These are phyloP conservation scores for Coemansia sp. DNA, from an alignment of 192 early-diverging fungal genomes.

Conservation along the genomic window DNA sequence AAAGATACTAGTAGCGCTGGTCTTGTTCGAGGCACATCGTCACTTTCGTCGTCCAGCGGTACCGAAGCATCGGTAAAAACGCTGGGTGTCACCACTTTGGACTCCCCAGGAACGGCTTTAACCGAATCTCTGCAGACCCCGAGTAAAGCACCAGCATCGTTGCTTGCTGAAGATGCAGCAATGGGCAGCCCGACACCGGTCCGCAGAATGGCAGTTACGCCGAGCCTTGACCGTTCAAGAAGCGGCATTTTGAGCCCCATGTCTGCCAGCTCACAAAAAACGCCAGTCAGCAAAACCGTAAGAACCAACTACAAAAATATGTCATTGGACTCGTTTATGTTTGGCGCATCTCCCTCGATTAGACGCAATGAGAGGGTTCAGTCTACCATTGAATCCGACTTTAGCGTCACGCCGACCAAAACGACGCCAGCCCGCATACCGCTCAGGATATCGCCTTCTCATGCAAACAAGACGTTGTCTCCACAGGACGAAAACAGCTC, in stretches of 20 bases:
- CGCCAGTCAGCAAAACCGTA: constrained; percentile 77
- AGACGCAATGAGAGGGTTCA: constrained; percentile 29
- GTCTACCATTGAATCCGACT: constrained; percentile 33
- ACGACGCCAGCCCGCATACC: constrained; percentile 10
- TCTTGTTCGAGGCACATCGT: not conserved
- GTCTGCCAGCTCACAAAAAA: constrained; percentile 30
- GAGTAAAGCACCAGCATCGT: too few species aligned
- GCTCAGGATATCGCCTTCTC: not conserved
- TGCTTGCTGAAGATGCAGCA: too few species aligned
- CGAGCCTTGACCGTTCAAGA: not conserved
- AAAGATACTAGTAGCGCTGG: not conserved
- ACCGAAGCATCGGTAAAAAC: not conserved
- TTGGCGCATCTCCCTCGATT: constrained; percentile 38
- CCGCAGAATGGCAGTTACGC: not conserved
- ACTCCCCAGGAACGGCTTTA: too few species aligned
- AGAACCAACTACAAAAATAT: constrained; percentile 82
- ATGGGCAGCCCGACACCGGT: not conserved
- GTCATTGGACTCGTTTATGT: constrained; percentile 68
- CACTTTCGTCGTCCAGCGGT: constrained; percentile 12
- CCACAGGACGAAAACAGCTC: not conserved
- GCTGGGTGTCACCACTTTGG: not conserved
- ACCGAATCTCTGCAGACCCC: too few species aligned
- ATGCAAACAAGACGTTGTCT: not conserved
- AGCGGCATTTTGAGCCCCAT: constrained; percentile 8
- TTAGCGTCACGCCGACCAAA: constrained; percentile 28